phyloP scores from a whole-genome alignment of 768 basidiomycete species.

The Russula sp. region DNA sequence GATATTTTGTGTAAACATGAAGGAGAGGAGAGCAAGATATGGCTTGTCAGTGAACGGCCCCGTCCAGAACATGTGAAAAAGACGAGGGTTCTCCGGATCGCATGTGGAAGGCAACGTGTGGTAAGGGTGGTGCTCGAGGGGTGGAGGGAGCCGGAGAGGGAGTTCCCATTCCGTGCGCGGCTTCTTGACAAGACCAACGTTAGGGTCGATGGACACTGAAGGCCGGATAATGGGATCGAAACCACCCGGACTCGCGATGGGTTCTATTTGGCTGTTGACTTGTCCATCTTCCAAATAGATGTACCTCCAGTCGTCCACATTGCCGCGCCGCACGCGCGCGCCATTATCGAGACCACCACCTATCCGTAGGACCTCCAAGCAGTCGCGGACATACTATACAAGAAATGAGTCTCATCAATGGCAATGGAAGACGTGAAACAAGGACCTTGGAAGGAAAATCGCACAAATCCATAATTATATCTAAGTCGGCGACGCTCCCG shows the following conservation, averaged over 20 bases:
- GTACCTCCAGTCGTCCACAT: slow-evolving; percentile 81
- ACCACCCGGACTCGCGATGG: slow-evolving; percentile 28
- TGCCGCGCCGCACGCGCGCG: slow-evolving; percentile 64
- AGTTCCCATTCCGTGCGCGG: slow-evolving; percentile 58
- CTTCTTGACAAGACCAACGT: slow-evolving; percentile 52
- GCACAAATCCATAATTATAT: slow-evolving; percentile 88
- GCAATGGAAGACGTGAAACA: slow-evolving; percentile 10
- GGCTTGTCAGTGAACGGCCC: slow-evolving; percentile 99
- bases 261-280: slow-evolving; percentile 36
- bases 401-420: not conserved
- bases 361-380: slow-evolving; percentile 87
- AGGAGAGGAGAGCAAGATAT: slow-evolving; percentile 90
- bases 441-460: slow-evolving; percentile 78
- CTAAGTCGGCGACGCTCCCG: slow-evolving; percentile 83
- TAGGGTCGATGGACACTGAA: slow-evolving; percentile 38
- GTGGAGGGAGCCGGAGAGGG: slow-evolving; percentile 43
- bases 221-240: slow-evolving; percentile 26
- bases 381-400: slow-evolving; percentile 89
- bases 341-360: slow-evolving; percentile 86
- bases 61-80: slow-evolving; percentile 99
- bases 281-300: slow-evolving; percentile 66
- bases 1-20: slow-evolving; percentile 92
- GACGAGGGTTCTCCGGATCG: slow-evolving; percentile 75
- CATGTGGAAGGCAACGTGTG: slow-evolving; percentile 58
- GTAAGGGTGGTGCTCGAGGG: slow-evolving; percentile 50